Evolutionary conservation across 163 green algal species (phyloP), one percentile per base, ranked within the genome.

Genomic region (Chloromonas sp.): DNA sequence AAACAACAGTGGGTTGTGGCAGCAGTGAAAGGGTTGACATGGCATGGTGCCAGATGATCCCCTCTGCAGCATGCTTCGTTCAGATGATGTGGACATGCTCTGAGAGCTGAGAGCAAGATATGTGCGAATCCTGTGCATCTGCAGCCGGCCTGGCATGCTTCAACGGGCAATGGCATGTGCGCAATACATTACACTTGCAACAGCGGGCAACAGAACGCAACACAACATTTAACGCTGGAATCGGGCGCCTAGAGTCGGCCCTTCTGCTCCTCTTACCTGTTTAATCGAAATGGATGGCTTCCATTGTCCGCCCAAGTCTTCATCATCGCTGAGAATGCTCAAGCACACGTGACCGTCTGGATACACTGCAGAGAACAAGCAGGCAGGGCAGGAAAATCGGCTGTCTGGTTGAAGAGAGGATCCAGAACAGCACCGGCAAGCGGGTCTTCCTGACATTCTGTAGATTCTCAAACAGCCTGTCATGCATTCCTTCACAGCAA

Each of bases 261-360:
- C 66, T 74, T 11, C 66, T 11, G 11, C 66, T 15, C 66, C 5
- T 74, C 79, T 5, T 60, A 84, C 85, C 81, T 88, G 85, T 13
- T 71, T 82, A 14, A 88, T 71, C 0, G 77, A 81, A 36, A 88
- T 83, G 81, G 78, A 84, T 8, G 85, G 74, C 58, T 79, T 79
- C 85, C 85, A 88, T 62, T 88, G 85, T 3, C 85, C 85, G 1
- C 85, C 85, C 66, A 88, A 58, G 62, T 88, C 85, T 0, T 14
- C 0, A n/a, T 88, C 85, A 58, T 84, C 82, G 81, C 78, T 82
- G 2, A 88, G 85, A 58, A 88, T 36, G 61, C 60, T 81, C 11
- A 88, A 66, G 81, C 85, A 88, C 61, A 88, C 77, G 81, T 84
- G 60, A 14, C 77, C 83, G 11, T 11, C 58, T 3, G 60, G 76